A percentile compares a stretch with the other conserved stretches of the same genome.
phyloP scores from a whole-genome alignment of 2,329 filamentous ascomycete species.

The Claviceps humidiphila region DNA sequence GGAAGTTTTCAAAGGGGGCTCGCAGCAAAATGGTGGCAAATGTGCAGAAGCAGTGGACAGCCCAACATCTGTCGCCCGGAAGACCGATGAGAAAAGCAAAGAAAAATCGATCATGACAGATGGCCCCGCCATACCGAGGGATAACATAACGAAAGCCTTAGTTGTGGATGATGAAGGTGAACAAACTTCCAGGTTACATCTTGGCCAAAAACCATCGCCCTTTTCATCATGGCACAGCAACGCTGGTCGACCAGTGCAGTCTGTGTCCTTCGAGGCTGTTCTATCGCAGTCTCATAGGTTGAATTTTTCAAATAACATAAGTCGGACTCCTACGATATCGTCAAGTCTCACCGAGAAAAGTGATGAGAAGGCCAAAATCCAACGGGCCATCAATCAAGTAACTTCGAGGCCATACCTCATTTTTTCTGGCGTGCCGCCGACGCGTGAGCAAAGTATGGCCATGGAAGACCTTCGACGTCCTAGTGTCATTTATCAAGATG shows the following conservation, averaged over 20 bases:
- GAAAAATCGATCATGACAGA: not conserved
- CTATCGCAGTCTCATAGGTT: not conserved
- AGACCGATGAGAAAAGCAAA: not conserved
- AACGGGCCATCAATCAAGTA: slow-evolving; percentile 1
- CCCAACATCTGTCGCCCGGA: not conserved
- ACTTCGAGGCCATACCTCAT: slow-evolving; percentile 9
- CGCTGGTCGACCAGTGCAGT: slow-evolving; percentile 10
- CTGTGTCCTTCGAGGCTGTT: not conserved
- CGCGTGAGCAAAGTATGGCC: slow-evolving; percentile 9
- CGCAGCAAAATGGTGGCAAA: not conserved
- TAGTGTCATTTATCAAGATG: slow-evolving; percentile 66
- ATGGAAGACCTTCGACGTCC: slow-evolving; percentile 30
- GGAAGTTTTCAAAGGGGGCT: not conserved
- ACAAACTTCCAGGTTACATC: not conserved
- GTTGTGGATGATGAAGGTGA: not conserved
- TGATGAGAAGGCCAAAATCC: slow-evolving; percentile 1
- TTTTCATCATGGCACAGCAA: slow-evolving; percentile 31
- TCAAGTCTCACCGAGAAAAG: slow-evolving; percentile 1
- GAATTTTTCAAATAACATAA: not conserved
- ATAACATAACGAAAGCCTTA: not conserved
- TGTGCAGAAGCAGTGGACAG: not conserved
- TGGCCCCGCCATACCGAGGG: not conserved
- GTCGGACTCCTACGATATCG: not conserved
- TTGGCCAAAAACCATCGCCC: not conserved
- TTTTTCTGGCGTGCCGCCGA: slow-evolving; percentile 17